Evolutionary conservation across 176 grass and related monocot species (phyloP), one percentile per base, ranked within the genome.

Genomic region (Melocanna baccifera): DNA sequence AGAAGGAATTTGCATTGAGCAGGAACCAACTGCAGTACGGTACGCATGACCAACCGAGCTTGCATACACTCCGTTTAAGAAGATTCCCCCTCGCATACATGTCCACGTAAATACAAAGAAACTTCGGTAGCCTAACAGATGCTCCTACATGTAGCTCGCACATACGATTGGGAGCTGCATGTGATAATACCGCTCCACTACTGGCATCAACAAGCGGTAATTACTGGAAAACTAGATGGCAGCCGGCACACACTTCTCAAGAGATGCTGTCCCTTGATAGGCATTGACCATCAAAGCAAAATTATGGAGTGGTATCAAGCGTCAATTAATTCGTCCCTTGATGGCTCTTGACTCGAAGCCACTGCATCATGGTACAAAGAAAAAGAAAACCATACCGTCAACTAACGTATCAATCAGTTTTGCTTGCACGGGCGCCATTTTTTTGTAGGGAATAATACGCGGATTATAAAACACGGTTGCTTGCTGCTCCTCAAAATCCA

Each of bases 191-290:
- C 39, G 39, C 15, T 51, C 48, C 48, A 57, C 20, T n/a, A 10
- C 55, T 51, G 8, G 25, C 14, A 25, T 62, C 25, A 64, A 32
- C 62, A 64, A 64, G 62, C 8, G 69, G 11, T 39, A 52, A 64
- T 86, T 41, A 57, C 37, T 36, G 26, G 53, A 77, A 65, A 80
- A 78, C 47, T 64, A 86, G 83, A 90, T n/a, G 78, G 84, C 58
- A 51, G 46, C 40, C 39, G 39, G 66, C 78, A 55, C 73, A 83
- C 88, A 82, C 47, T 63, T 58, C 73, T 73, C 88, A 19, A 90
- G 79, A 90, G 84, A 90, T 90, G 88, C 88, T 90, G 84, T 90
- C 88, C 47, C 88, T 86, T 2, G 78, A 16, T 12, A 58, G 73
- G 12, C 88, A 72, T 86, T 83, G 88, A 86, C 84, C 58, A 72